A percentile compares a stretch with the other conserved stretches of the same genome.
phyloP scores from a whole-genome alignment of 2,329 filamentous ascomycete genomes.

The Apiospora marii region DNA sequence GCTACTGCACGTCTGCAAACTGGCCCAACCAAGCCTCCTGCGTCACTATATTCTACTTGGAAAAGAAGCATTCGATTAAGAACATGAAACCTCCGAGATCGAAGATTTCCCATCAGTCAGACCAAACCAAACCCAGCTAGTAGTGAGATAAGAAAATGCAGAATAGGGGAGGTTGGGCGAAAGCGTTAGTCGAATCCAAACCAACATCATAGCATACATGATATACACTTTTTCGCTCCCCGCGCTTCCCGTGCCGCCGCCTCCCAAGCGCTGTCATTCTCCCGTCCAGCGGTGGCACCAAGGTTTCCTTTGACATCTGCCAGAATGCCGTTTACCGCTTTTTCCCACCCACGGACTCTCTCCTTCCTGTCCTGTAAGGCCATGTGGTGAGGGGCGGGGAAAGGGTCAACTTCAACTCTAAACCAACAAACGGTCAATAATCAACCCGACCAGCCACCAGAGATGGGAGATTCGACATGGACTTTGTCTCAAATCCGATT shows the following conservation, averaged over 20 bases:
- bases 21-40: neutral
- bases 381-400: no score
- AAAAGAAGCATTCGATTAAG: neutral
- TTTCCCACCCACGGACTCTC: neutral
- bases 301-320: neutral
- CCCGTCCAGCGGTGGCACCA: neutral
- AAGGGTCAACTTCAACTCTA: neutral
- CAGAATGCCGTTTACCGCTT: neutral
- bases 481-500: neutral
- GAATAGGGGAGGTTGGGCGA: neutral
- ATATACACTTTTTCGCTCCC: neutral
- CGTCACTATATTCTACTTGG: neutral
- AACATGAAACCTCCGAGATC: neutral
- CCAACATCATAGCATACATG: neutral
- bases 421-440: neutral
- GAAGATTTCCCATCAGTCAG: neutral
- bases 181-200: neutral
- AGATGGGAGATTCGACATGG: neutral
- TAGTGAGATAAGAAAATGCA: neutral
- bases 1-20: neutral
- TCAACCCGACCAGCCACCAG: neutral
- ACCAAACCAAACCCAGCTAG: neutral
- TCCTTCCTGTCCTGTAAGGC: neutral
- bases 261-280: neutral
- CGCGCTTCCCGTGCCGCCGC: neutral